phyloP scores from a whole-genome alignment of 441 rosid species.

The Croton laevigatus region DNA sequence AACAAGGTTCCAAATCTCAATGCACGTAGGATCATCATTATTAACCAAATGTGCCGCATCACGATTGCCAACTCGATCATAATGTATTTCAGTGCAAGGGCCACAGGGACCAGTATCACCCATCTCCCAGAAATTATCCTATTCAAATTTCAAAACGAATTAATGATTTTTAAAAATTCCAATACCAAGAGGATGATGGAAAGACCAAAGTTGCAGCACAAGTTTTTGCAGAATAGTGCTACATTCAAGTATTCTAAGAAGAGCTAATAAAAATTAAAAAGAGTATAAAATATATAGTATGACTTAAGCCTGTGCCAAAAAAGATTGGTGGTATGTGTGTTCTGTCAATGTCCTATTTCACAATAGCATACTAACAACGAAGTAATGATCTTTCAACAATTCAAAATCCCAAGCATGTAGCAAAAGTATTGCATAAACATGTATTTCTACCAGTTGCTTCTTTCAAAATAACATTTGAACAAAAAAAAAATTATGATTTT shows the following conservation, averaged over 20 bases:
- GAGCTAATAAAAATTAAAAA: not conserved
- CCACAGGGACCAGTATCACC: conserved; percentile 99
- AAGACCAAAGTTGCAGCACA: not conserved
- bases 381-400: not conserved
- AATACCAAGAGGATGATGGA: not conserved
- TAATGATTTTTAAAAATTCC: conserved; percentile 5
- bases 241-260: not conserved
- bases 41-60: conserved; percentile 84
- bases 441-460: not conserved
- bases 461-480: not conserved
- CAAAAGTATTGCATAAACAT: not conserved
- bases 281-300: not conserved
- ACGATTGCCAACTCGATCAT: conserved; percentile 83
- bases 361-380: not conserved
- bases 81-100: conserved; percentile 98
- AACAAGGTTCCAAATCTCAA: conserved; percentile 98
- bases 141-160: conserved; percentile 18
- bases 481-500: not conserved
- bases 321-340: not conserved
- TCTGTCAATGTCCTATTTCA: not conserved
- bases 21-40: conserved; percentile 95
- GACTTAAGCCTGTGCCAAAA: not conserved
- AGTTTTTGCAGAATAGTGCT: not conserved
- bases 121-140: conserved; percentile 99
- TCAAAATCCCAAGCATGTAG: not conserved